Percentiles rank a stretch among this genome's conserved stretches.
Conservation (phyloP, 495 filamentous ascomycete genomes). For the Terfezia boudieri region DNA sequence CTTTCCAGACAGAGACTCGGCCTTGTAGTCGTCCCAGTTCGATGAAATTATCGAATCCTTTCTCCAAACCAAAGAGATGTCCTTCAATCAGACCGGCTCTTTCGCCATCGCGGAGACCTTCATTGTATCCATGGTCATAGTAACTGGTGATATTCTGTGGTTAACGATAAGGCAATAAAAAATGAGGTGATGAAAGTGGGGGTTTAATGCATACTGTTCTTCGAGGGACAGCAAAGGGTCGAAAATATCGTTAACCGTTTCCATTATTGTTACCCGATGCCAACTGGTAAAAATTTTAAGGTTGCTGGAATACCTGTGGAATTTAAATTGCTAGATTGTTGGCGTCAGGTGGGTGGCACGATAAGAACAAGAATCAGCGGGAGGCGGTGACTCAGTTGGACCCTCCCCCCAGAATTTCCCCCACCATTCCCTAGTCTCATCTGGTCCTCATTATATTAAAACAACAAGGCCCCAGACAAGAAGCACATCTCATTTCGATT, state of each 20-base stretch:
- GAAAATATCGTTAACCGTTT: constrained; percentile 7
- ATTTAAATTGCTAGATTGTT: too few species aligned
- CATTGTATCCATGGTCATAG: constrained; percentile 60
- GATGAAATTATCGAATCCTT: constrained; percentile 77
- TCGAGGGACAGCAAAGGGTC: constrained; percentile 15
- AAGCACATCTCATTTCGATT: background rate
- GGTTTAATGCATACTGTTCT: constrained; percentile 10
- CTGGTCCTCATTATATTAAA: too few species aligned
- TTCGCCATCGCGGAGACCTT: constrained; percentile 57
- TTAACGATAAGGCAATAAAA: background rate
- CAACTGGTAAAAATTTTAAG: background rate
- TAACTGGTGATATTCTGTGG: constrained; percentile 25
- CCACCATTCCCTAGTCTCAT: too few species aligned
- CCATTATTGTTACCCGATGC: background rate
- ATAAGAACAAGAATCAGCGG: too few species aligned
- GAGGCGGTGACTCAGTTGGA: too few species aligned
- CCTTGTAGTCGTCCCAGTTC: constrained; percentile 63
- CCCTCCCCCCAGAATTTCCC: too few species aligned
- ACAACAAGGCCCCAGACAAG: background rate
- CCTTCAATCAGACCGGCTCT: constrained; percentile 68
- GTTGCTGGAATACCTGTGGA: too few species aligned
- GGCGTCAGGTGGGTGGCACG: too few species aligned
- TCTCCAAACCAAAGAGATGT: constrained; percentile 68
- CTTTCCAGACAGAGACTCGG: constrained; percentile 60
- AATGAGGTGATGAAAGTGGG: background rate